Conservation (phyloP, 768 basidiomycete species). For the Tulasnella sp. region DNA sequence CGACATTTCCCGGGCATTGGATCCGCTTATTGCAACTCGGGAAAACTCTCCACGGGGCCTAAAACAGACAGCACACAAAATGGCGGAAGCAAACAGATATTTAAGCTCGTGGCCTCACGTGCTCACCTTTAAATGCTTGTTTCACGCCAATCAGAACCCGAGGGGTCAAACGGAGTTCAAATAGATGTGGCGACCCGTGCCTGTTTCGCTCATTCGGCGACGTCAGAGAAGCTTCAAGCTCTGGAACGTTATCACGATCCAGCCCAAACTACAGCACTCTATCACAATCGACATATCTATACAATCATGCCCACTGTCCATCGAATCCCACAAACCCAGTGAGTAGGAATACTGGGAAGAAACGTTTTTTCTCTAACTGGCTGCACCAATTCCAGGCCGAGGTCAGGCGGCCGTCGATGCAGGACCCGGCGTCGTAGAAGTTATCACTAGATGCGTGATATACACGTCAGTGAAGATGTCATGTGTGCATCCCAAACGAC, state of each 20-base stretch:
- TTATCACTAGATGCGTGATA: conserved; percentile 36
- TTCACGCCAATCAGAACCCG: background rate
- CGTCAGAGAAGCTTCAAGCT: background rate
- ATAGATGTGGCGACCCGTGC: background rate
- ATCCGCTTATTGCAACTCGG: background rate
- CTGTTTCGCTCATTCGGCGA: background rate
- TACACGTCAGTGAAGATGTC: background rate
- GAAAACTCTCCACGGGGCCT: background rate
- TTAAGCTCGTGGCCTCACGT: background rate
- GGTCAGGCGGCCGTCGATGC: conserved; percentile 74
- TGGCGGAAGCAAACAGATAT: background rate
- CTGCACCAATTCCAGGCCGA: conserved; percentile 93
- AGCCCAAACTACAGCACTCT: background rate
- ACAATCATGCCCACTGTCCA: conserved; percentile 53
- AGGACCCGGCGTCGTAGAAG: conserved; percentile 79
- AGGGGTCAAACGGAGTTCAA: background rate
- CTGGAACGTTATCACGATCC: background rate
- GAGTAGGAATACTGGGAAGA: conserved; percentile 67
- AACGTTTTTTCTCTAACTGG: conserved; percentile 73
- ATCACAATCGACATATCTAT: background rate
- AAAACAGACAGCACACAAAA: background rate
- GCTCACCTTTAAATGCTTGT: background rate
- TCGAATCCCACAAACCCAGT: conserved; percentile 82
- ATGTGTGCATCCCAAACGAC: background rate
- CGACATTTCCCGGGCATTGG: background rate